Evolutionary conservation across 441 rosid genomes (phyloP), one percentile per base, ranked within the genome.

Genomic region (Manihot esculenta): DNA sequence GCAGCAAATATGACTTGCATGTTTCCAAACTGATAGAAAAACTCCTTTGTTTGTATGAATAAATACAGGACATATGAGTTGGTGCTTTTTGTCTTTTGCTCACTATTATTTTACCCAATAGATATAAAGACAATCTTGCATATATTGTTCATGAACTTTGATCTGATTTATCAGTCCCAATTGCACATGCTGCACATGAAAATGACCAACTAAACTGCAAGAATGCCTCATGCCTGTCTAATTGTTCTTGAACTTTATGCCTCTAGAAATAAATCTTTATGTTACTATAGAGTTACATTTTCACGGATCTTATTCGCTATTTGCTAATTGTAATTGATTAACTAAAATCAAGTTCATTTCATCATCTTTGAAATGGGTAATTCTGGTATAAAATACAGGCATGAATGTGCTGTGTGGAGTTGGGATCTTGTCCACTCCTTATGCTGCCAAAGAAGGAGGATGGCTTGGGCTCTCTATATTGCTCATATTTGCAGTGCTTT

Each of bases 351-450:
- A 38, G 7, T 38, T 7, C 7, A 38, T 7, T 38, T 38, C 8
- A 38, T 38, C 42, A 14, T 62, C 30, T 6, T 17, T 47, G 9
- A 30, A 24, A 30, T 44, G 24, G 8, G 64, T n/a, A 17, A 35
- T 53, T 5, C 7, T 20, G 54, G 45, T 44, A 14, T 44, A 51
- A n/a, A 76, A 61, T 70, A 81, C 82, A 90, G 97, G 97, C 27
- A 70, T 94, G 77, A 94, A 94, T 80, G 97, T 92, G 59, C 76
- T 94, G 30, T 94, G 95, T 75, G 99, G 99, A 78, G 97, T 94
- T 63, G 99, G 97, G 68, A 87, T 94, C 50, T 84, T 92, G 58
- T 94, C 99, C 0, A 92, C 97, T 17, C 86, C 99, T 47, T 92
- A 81, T 80, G 97, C 99, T 45, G 89, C 86, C 13, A 92, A 87